Conservation (phyloP, 2,329 filamentous ascomycete genomes). For the Acephala macrosclerotiorum region DNA sequence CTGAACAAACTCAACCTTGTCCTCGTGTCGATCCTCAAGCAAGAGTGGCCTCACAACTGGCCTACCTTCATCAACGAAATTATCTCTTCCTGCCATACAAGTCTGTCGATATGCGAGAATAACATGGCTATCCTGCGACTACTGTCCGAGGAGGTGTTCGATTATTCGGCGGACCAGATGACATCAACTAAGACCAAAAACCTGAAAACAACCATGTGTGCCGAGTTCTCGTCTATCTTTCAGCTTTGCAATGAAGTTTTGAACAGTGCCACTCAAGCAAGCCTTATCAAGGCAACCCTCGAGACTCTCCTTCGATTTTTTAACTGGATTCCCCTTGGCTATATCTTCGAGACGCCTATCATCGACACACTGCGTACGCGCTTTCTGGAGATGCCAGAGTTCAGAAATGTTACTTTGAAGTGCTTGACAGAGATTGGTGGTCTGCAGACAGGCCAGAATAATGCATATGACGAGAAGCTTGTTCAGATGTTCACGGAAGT, state of each 20-base stretch:
- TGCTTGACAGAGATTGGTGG: conserved; percentile 97
- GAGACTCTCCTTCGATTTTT: conserved; percentile 96
- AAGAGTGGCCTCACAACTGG: conserved; percentile 99
- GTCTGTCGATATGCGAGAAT: conserved; percentile 97
- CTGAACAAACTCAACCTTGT: conserved; percentile 99
- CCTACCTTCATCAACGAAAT: conserved; percentile 99
- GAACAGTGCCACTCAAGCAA: conserved; percentile 86
- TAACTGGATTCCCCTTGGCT: conserved; percentile 98
- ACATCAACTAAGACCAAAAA: conserved; percentile 97
- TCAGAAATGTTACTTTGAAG: conserved; percentile 95
- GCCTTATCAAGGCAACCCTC: conserved; percentile 92
- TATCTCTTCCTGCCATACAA: conserved; percentile 93
- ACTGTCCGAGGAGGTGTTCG: conserved; percentile 97
- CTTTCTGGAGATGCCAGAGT: conserved; percentile 92
- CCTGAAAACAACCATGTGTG: conserved; percentile 97
- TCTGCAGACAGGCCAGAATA: conserved; percentile 78
- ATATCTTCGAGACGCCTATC: conserved; percentile 97
- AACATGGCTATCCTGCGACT: conserved; percentile 98
- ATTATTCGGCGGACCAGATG: conserved; percentile 99
- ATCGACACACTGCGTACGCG: conserved; percentile 93
- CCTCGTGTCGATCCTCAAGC: conserved; percentile 95
- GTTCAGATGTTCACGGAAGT: conserved; percentile 99
- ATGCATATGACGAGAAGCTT: conserved; percentile 91
- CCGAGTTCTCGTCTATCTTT: conserved; percentile 98
- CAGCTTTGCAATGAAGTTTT: conserved; percentile 96